A percentile compares a stretch with the other conserved stretches of the same genome.
These are phyloP conservation scores for Geotrichum macrosporum DNA, from an alignment of 1,139 yeast genomes.

Conservation along the genomic window DNA sequence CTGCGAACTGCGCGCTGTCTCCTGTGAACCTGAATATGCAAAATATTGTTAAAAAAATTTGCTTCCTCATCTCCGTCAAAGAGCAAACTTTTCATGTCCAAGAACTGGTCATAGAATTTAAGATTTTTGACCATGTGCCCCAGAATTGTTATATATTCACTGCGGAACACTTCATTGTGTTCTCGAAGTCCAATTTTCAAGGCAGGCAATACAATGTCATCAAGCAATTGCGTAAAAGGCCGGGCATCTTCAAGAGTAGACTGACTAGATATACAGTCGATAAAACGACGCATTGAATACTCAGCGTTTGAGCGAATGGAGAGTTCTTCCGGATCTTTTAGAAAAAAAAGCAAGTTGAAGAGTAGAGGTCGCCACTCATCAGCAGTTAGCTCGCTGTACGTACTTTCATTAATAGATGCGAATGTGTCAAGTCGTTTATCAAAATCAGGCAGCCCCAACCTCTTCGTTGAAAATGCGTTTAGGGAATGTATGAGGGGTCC, in stretches of 20 bases:
- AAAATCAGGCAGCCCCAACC: slow-evolving; percentile 75
- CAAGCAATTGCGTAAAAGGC: slow-evolving; percentile 45
- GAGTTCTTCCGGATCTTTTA: slow-evolving; percentile 75
- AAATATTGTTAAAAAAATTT: slow-evolving; percentile 73
- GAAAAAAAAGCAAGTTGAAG: slow-evolving; percentile 61
- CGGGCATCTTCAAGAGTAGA: slow-evolving; percentile 27
- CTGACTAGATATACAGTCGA: slow-evolving; percentile 44
- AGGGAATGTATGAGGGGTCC: slow-evolving; percentile 55
- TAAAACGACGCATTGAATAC: slow-evolving; percentile 57
- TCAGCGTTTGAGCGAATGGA: slow-evolving; percentile 78
- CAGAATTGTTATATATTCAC: slow-evolving; percentile 64
- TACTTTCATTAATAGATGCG: slow-evolving; percentile 55
- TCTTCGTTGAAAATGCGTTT: slow-evolving; percentile 60
- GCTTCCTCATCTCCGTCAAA: slow-evolving; percentile 71
- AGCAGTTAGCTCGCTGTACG: slow-evolving; percentile 44
- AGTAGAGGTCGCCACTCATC: slow-evolving; percentile 79
- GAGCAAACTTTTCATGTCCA: slow-evolving; percentile 64
- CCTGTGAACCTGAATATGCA: slow-evolving; percentile 80
- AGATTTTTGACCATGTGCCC: slow-evolving; percentile 53
- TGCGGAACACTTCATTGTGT: slow-evolving; percentile 57
- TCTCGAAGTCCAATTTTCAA: slow-evolving; percentile 66
- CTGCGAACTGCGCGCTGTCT: slow-evolving; percentile 78
- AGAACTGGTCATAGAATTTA: slow-evolving; percentile 34
- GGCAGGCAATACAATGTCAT: slow-evolving; percentile 58
- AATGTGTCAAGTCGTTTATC: slow-evolving; percentile 69